A percentile compares a stretch with the other conserved stretches of the same genome.
phyloP scores from a whole-genome alignment of 176 grass and related monocot genomes.

The Eragrostis nindensis region DNA sequence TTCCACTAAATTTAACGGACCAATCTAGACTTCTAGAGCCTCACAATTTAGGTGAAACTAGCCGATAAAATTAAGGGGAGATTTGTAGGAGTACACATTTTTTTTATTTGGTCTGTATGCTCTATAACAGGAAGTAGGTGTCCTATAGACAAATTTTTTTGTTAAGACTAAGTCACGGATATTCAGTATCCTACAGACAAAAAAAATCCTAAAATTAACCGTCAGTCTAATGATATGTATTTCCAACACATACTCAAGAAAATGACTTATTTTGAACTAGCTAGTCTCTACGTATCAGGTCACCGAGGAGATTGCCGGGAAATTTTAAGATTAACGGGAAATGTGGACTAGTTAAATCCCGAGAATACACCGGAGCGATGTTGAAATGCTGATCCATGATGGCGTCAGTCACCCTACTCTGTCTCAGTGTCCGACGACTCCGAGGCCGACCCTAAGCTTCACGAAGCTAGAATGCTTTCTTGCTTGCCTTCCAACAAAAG shows the following conservation, averaged over 20 bases:
- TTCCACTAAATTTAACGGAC: too few species aligned
- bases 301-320: neutral
- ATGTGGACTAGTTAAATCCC: neutral
- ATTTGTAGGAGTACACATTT: too few species aligned
- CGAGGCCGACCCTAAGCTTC: neutral
- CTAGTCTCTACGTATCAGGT: neutral
- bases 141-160: too few species aligned
- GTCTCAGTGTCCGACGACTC: neutral
- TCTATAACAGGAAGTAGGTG: too few species aligned
- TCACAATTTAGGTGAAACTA: too few species aligned
- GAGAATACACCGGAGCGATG: neutral
- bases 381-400: slow-evolving; percentile 16
- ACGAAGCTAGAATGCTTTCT: neutral
- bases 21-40: too few species aligned
- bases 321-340: neutral
- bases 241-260: too few species aligned
- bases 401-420: neutral
- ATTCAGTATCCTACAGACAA: neutral
- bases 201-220: too few species aligned
- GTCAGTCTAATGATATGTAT: too few species aligned
- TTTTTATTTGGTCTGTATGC: too few species aligned
- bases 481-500: slow-evolving; percentile 8
- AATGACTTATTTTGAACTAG: neutral
- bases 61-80: too few species aligned
- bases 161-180: too few species aligned